These are phyloP conservation scores for Beauveria sp. DNA, from an alignment of 2,329 filamentous ascomycete species.

Conservation along the genomic window DNA sequence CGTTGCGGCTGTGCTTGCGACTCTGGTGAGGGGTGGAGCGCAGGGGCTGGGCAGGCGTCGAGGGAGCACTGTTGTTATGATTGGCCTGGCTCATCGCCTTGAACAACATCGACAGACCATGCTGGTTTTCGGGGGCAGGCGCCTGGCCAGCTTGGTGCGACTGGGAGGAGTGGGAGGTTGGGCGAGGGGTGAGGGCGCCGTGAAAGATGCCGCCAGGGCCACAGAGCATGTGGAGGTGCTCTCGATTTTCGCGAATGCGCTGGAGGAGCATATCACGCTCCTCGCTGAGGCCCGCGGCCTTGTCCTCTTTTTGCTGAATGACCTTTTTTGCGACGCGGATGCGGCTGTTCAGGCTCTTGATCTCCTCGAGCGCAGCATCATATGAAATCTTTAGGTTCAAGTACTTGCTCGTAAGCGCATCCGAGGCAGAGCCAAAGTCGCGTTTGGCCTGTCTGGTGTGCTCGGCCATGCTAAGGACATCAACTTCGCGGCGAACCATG, in stretches of 20 bases:
- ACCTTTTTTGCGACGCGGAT: constrained; percentile 68
- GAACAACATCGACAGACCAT: constrained; percentile 70
- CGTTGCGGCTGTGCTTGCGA: constrained; percentile 62
- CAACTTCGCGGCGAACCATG: constrained; percentile 81
- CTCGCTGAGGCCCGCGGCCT: constrained; percentile 61
- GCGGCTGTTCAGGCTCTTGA: constrained; percentile 54
- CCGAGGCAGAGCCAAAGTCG: constrained; percentile 43
- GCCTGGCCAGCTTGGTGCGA: constrained; percentile 39
- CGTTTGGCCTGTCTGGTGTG: constrained; percentile 54
- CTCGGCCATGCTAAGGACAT: constrained; percentile 70
- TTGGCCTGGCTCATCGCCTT: constrained; percentile 70
- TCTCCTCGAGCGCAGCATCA: constrained; percentile 59
- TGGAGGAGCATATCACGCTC: constrained; percentile 71
- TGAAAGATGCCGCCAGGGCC: constrained; percentile 65
- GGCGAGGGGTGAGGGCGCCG: constrained; percentile 51
- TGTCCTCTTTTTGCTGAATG: constrained; percentile 70
- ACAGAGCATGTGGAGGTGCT: constrained; percentile 73
- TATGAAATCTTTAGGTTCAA: constrained; percentile 58
- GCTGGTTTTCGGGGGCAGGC: constrained; percentile 42
- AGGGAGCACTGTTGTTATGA: constrained; percentile 59
- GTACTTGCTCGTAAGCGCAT: constrained; percentile 46
- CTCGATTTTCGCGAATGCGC: constrained; percentile 81
- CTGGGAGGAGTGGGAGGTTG: constrained; percentile 34
- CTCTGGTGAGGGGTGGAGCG: constrained; percentile 40
- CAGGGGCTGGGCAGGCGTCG: constrained; percentile 52